Conservation (phyloP, 441 rosid species). For the Sinapis alba region DNA sequence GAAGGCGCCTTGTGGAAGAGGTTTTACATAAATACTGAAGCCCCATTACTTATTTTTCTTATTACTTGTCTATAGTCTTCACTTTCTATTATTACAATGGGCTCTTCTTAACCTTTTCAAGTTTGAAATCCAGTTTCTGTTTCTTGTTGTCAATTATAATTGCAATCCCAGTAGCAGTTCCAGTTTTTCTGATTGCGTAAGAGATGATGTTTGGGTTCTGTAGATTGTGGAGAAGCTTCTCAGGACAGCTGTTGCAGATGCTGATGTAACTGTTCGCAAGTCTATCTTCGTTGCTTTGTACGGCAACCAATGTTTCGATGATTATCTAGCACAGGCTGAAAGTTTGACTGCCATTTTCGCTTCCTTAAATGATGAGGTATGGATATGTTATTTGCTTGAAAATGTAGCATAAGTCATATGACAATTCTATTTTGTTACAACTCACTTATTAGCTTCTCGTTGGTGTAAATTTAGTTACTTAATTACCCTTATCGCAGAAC, state of each 20-base stretch:
- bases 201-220: constrained; percentile 41
- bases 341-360: constrained; percentile 97
- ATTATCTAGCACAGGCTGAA: constrained; percentile 96
- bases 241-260: constrained; percentile 95
- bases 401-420: constrained; percentile 17
- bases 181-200: constrained; percentile 37
- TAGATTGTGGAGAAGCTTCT: constrained; percentile 99
- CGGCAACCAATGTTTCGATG: constrained; percentile 90
- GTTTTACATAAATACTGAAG: constrained; percentile 46
- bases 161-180: constrained; percentile 23
- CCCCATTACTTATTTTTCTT: constrained; percentile 2
- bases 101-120: constrained; percentile 2
- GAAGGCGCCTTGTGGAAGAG: constrained; percentile 93
- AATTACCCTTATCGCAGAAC: not conserved
- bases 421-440: constrained; percentile 11
- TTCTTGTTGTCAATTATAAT: constrained; percentile 23
- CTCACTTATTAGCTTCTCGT: constrained; percentile 3
- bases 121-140: constrained; percentile 12
- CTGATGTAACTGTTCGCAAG: constrained; percentile 95
- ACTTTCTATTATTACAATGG: not conserved
- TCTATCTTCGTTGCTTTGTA: constrained; percentile 86
- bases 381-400: constrained; percentile 28
- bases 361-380: constrained; percentile 99
- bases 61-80: constrained; percentile 12
- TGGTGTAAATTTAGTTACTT: not conserved